These are phyloP conservation scores for Chenopodium formosanum DNA, from an alignment of 148 eudicot genomes.

Conservation along the genomic window DNA sequence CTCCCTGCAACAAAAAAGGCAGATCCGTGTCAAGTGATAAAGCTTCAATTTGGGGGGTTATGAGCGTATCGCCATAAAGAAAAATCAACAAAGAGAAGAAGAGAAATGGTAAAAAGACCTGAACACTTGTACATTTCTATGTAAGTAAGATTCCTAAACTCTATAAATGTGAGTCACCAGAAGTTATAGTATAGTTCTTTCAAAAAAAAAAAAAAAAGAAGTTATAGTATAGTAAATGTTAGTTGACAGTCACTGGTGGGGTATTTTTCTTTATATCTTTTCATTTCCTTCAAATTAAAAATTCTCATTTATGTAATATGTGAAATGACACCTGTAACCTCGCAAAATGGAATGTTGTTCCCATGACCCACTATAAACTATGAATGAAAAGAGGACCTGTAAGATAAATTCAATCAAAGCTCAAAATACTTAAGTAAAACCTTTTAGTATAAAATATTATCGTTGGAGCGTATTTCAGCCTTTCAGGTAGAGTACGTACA, in stretches of 20 bases:
- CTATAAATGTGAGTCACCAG: neutral
- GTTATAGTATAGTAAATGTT: neutral
- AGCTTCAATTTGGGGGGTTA: neutral
- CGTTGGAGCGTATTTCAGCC: neutral
- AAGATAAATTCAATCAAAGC: neutral
- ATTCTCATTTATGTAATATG: neutral
- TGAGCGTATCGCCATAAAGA: neutral
- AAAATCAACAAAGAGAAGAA: neutral
- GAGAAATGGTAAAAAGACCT: neutral
- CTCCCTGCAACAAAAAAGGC: conserved; percentile 46
- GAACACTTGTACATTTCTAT: no score
- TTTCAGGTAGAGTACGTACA: neutral
- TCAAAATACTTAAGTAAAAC: neutral
- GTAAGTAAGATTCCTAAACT: no score
- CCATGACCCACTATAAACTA: no score
- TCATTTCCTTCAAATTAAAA: no score
- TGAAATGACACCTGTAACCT: neutral
- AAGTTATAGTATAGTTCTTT: neutral
- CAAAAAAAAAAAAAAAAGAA: neutral
- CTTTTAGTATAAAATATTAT: no score
- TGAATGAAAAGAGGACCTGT: neutral
- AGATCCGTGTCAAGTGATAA: neutral
- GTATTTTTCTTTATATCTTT: neutral
- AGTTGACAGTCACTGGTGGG: neutral
- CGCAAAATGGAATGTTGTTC: no score